Evolutionary conservation across 371 early-diverging fungal species (phyloP).

Genomic region (Lichtheimia ramosa): DNA sequence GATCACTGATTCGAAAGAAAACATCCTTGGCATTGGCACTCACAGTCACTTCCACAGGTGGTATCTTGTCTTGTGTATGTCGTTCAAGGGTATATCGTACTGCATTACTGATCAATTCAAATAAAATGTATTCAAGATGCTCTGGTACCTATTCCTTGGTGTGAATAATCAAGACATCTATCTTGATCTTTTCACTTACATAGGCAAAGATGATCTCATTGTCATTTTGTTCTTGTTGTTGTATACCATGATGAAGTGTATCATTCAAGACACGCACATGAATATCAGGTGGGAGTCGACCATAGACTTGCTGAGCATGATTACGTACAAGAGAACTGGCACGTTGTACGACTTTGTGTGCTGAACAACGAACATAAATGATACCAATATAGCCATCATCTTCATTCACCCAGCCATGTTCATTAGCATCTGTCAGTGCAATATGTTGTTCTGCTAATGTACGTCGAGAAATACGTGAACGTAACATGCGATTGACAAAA

Average conservation of each 20-base stretch:
- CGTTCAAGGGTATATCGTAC: conserved; percentile 61
- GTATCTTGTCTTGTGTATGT: conserved; percentile 26
- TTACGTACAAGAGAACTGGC: conserved; percentile 9
- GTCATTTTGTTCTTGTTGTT: conserved; percentile 5
- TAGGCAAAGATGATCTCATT: conserved; percentile 49
- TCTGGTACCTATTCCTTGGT: conserved; percentile 63
- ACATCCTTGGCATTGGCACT: conserved; percentile 74
- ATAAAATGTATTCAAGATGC: conserved; percentile 93
- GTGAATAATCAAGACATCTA: no score
- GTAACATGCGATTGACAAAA: conserved; percentile 88
- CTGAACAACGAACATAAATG: conserved; percentile 57
- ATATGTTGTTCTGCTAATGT: conserved; percentile 94
- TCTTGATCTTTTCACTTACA: conserved; percentile 21
- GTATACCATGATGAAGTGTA: conserved; percentile 3
- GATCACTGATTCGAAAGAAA: conserved; percentile 90
- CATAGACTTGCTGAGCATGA: conserved; percentile 11
- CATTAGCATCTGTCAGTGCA: conserved; percentile 70
- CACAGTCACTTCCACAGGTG: conserved; percentile 83
- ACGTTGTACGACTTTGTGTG: conserved; percentile 28
- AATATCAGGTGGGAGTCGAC: conserved; percentile 20
- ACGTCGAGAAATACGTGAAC: conserved; percentile 89
- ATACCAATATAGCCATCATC: conserved; percentile 61
- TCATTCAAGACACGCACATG: conserved; percentile 23
- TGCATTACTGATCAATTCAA: conserved; percentile 89
- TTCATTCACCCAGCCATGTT: conserved; percentile 33